These are phyloP conservation scores for Fusarium clavum DNA, from an alignment of 2,329 filamentous ascomycete species.

Conservation along the genomic window DNA sequence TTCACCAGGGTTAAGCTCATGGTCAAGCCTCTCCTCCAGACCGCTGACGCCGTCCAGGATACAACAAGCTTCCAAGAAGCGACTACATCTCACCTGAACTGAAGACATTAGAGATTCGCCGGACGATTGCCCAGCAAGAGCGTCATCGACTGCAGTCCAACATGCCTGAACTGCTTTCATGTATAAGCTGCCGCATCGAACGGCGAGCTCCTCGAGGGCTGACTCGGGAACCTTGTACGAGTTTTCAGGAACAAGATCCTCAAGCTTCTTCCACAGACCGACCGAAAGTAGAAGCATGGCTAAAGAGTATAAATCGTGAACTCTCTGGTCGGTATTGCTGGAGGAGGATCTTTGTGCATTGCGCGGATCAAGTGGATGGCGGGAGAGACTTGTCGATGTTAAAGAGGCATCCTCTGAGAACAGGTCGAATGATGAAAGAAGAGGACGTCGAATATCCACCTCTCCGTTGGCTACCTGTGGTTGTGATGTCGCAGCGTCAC, in stretches of 20 bases:
- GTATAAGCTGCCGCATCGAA: conserved; percentile 78
- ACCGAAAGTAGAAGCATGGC: conserved; percentile 80
- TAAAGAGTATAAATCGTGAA: conserved; percentile 77
- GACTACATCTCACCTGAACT: conserved; percentile 66
- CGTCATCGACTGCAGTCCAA: conserved; percentile 75
- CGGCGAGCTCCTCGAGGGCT: conserved; percentile 70
- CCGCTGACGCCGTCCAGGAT: conserved; percentile 70
- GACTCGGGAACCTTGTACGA: conserved; percentile 69
- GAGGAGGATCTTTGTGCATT: conserved; percentile 61
- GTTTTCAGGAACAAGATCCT: conserved; percentile 59
- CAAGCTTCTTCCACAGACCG: conserved; percentile 78
- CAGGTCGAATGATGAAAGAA: conserved; percentile 79
- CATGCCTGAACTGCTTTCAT: conserved; percentile 80
- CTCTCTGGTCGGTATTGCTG: conserved; percentile 65
- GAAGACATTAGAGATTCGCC: conserved; percentile 65
- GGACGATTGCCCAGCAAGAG: conserved; percentile 59
- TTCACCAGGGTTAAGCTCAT: conserved; percentile 56
- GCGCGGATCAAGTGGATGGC: conserved; percentile 73
- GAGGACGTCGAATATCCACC: conserved; percentile 74
- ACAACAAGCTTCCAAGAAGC: conserved; percentile 70
- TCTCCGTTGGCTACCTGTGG: conserved; percentile 57
- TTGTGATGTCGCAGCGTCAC: conserved; percentile 58
- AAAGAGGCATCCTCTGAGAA: conserved; percentile 59
- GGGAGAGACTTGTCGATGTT: conserved; percentile 51
- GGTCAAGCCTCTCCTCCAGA: conserved; percentile 64